Evolutionary conservation across 2,329 filamentous ascomycete genomes (phyloP).

Genomic region (Thermothelomyces thermophilus): DNA sequence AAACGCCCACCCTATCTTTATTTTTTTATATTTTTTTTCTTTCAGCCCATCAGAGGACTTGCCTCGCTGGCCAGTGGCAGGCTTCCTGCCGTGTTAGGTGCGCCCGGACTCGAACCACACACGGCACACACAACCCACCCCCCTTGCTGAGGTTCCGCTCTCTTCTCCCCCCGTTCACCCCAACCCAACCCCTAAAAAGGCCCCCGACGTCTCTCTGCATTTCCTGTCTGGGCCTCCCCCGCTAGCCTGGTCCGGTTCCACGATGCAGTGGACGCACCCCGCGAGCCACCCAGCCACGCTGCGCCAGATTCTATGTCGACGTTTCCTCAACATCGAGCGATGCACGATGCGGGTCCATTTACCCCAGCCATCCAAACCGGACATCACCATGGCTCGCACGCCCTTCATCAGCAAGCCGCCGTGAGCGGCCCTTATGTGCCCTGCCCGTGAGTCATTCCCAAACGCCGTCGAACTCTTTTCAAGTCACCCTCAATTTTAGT

Average conservation of each 20-base stretch:
- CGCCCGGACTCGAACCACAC: constrained; percentile 2
- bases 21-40: constrained; percentile 10
- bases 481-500: neutral
- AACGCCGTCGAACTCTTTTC: neutral
- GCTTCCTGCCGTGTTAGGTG: constrained; percentile 10
- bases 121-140: neutral
- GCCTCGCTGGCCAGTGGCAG: constrained; percentile 2
- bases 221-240: constrained; percentile 21
- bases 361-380: constrained; percentile 17
- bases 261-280: constrained; percentile 25
- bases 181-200: constrained; percentile 20
- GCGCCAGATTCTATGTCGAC: constrained; percentile 24
- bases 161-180: neutral
- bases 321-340: constrained; percentile 22
- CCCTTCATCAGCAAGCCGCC: constrained; percentile 14
- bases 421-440: constrained; percentile 17
- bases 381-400: constrained; percentile 19
- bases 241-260: constrained; percentile 25
- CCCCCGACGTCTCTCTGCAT: constrained; percentile 17
- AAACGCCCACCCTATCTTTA: constrained; percentile 9
- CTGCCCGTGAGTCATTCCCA: constrained; percentile 24
- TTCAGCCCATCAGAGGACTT: constrained; percentile 17
- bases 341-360: constrained; percentile 23
- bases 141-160: neutral
- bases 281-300: constrained; percentile 23